Conservation (phyloP, 1,284 basidiomycete species). For the Ceratobasidium sp. region DNA sequence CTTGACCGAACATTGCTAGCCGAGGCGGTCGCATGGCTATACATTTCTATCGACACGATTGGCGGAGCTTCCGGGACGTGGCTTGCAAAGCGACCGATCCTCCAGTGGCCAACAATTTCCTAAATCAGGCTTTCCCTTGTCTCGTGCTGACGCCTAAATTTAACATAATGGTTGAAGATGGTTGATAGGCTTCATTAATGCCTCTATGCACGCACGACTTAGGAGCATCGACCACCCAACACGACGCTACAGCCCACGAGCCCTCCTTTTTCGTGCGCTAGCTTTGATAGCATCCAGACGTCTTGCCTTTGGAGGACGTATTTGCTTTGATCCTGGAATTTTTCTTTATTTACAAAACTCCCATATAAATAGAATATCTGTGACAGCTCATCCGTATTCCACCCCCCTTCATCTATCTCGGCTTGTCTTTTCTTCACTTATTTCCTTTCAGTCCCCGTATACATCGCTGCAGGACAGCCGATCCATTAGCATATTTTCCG, state of each 20-base stretch:
- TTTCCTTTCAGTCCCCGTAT: not conserved
- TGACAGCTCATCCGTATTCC: too few species aligned
- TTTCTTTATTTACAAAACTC: not conserved
- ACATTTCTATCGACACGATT: too few species aligned
- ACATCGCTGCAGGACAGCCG: slow-evolving; percentile 23
- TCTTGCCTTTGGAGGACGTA: too few species aligned
- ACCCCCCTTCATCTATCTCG: not conserved
- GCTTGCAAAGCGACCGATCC: not conserved
- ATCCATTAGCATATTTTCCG: not conserved
- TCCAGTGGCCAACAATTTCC: not conserved
- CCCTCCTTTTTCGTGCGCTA: too few species aligned
- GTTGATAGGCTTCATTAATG: too few species aligned
- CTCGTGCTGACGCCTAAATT: not conserved
- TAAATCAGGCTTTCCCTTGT: slow-evolving; percentile 10
- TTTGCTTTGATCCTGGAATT: not conserved
- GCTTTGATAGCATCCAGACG: too few species aligned
- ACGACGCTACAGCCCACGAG: too few species aligned
- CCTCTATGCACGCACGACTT: too few species aligned
- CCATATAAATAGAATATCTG: not conserved
- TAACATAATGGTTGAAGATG: too few species aligned
- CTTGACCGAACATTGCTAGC: too few species aligned
- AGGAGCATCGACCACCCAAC: too few species aligned
- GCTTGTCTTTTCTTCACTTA: not conserved
- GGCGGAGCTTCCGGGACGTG: not conserved
- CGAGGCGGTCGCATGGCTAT: too few species aligned